Percentiles rank a stretch among this genome's conserved stretches.
Conservation (phyloP, 2,329 filamentous ascomycete genomes). For the Xylariaceae sp. region DNA sequence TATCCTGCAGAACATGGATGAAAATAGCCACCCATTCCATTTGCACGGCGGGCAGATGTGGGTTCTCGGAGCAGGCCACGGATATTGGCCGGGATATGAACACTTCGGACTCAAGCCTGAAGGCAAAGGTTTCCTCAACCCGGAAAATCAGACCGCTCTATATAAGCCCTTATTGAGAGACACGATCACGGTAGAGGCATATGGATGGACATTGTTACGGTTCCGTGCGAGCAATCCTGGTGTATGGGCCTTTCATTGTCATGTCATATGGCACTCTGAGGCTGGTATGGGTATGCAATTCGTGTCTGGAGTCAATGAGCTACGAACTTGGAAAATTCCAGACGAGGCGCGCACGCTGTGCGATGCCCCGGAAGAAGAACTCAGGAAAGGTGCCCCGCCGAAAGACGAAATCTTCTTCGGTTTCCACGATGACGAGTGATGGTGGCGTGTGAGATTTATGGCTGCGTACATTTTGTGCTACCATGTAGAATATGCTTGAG, state of each 20-base stretch:
- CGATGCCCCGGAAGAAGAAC: slow-evolving; percentile 35
- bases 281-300: slow-evolving; percentile 39
- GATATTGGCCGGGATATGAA: slow-evolving; percentile 46
- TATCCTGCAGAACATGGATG: slow-evolving; percentile 59
- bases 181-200: slow-evolving; percentile 41
- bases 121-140: slow-evolving; percentile 33
- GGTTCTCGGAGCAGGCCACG: slow-evolving; percentile 58
- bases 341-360: slow-evolving; percentile 45
- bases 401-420: slow-evolving; percentile 46
- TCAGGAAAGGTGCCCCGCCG: slow-evolving; percentile 46
- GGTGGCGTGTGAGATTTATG: not conserved
- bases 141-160: slow-evolving; percentile 31
- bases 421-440: slow-evolving; percentile 18
- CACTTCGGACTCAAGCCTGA: slow-evolving; percentile 31
- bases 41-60: slow-evolving; percentile 61
- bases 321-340: slow-evolving; percentile 42
- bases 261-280: slow-evolving; percentile 37
- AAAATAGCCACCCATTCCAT: slow-evolving; percentile 62
- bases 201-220: slow-evolving; percentile 46
- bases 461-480: too few species aligned
- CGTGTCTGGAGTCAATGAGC: slow-evolving; percentile 43
- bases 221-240: slow-evolving; percentile 49
- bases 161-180: slow-evolving; percentile 47
- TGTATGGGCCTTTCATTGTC: slow-evolving; percentile 39
- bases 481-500: too few species aligned